phyloP scores from a whole-genome alignment of 2,329 filamentous ascomycete genomes.

The Diaporthe vexans region DNA sequence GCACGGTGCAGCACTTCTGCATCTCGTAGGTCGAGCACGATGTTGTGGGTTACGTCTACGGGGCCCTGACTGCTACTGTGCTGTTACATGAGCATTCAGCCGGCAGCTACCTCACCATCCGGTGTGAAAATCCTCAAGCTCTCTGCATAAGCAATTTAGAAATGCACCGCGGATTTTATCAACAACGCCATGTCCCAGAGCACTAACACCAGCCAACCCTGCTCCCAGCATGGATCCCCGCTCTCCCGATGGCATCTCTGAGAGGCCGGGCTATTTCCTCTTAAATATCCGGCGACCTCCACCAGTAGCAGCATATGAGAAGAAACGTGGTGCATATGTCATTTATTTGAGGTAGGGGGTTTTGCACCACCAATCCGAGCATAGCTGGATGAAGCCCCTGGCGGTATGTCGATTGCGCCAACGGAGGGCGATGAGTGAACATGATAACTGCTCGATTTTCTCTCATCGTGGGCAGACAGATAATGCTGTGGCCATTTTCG shows the following conservation, averaged over 20 bases:
- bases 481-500: background rate
- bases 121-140: background rate
- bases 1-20: background rate
- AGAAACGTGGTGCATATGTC: background rate
- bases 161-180: background rate
- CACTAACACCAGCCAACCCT: background rate
- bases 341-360: conserved; percentile 13
- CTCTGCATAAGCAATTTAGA: background rate
- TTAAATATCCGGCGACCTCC: background rate
- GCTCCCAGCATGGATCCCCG: background rate
- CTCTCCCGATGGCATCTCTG: background rate
- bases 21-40: background rate
- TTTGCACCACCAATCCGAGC: conserved; percentile 1
- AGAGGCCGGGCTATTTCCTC: background rate
- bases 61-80: background rate
- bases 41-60: background rate
- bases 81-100: conserved; percentile 18
- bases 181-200: conserved; percentile 7
- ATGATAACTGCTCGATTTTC: background rate
- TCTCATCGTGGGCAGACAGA: background rate
- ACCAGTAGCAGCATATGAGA: background rate
- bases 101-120: background rate
- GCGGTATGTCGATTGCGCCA: background rate
- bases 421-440: background rate
- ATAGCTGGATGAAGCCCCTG: background rate